Base-by-base conservation (phyloP, 208 protist genomes). In the Borovskyia barvae region DNA sequence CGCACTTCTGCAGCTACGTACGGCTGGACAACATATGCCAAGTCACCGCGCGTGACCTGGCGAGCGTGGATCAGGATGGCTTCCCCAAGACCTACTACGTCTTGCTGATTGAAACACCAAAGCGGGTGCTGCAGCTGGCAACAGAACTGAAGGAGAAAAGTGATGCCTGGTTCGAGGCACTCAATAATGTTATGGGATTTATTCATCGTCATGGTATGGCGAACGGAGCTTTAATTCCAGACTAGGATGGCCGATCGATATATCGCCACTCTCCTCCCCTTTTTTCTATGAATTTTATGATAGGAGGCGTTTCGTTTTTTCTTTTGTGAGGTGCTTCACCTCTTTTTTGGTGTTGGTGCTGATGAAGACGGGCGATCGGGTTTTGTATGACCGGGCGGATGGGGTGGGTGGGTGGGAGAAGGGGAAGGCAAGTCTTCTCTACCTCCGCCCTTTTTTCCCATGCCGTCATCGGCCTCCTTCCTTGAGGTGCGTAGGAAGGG, bases 121-220 rank as follows among this genome's bases (percentile, higher is more conserved):
- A 65, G 47, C 73, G 84, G 20, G 61, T 87, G 11, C 42, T 94
- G 57, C 79, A 89, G 75, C 32, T 94, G n/a, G 80, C 72, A 22
- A 94, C 84, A 17, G 77, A 91, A 69, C 62, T 72, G 51, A 58
- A 63, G 32, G 59, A 75, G 29, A 92, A 94, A 54, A 79, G 71
- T 9, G 77, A 94, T 50, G 66, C 64, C 15, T 94, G 87, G 85
- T 90, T 75, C 46, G 84, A 92, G 67, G 87, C 82, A 29, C 55
- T 94, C 43, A 85, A 75, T 40, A 90, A 92, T 36, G 72, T 94
- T 36, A 43, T 91, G 58, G 61, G 61, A 2, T 90, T 90, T 39
- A 70, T 94, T 11, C 69, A 72, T n/a, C 61, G 74, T 5, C 68
- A 74, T 43, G 77, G 77, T 20, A 67, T 79, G 28, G 42, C 67